Evolutionary conservation across 108 stramenopile genomes (phyloP), one percentile per base, ranked within the genome.

Genomic region (Aureococcus anophagefferens): DNA sequence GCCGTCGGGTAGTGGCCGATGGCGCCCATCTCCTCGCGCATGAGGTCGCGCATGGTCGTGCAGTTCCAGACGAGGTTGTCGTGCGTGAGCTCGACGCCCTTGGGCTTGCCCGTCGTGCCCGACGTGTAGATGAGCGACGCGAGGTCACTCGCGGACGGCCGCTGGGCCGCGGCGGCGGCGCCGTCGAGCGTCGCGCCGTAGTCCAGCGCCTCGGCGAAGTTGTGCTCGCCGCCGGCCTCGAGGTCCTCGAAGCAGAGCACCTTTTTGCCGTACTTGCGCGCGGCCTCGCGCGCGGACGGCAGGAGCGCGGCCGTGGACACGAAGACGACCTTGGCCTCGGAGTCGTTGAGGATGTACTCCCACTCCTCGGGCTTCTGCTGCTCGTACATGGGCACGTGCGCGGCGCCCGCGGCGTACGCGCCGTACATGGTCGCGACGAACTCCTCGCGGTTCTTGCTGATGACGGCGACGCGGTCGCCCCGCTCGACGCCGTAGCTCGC

Each of bases 311-410:
- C 79, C 0, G 86, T 94, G 21, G 94, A 85, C 68, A 85, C 87
- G 79, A 93, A 83, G 13, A 96, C 69, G 13, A 81, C 80, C 40
- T 62, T 79, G 36, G 87, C 85, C 62, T 77, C 83, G 7, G 93
- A 92, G 79, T 98, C 95, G 62, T 94, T 89, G 33, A 96, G 67
- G 67, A 98, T 96, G 74, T 94, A 94, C 11, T 83, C 80, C 94
- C 97, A 98, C 72, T 98, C 97, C 30, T 77, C 74, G 11, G 90
- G 86, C n/a, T 88, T 85, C 80, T 97, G 97, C 13, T 89, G 91
- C 70, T 98, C 95, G 82, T 98, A 98, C 97, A 98, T 96, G 25
- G 97, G 97, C 18, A 95, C 94, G 35, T 93, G 67, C 30, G 90
- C 83, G 14, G 92, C 97, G 62, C 92, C 95, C 62, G 94, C 78